Conservation (phyloP, 345 rosid species). For the Heritiera fomes region DNA sequence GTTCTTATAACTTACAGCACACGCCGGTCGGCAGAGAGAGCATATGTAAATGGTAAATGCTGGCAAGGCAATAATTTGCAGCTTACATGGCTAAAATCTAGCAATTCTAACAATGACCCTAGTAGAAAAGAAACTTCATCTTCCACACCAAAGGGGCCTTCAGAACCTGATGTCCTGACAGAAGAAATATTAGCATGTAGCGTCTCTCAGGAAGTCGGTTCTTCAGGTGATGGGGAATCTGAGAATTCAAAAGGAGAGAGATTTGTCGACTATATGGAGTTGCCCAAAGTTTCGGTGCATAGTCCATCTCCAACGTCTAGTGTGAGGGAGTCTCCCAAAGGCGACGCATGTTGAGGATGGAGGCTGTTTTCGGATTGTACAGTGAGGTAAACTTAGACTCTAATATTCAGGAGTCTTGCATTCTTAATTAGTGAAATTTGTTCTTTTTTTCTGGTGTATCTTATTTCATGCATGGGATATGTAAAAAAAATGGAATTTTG, state of each 20-base stretch:
- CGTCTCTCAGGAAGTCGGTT: conserved; percentile 35
- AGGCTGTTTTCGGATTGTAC: conserved; percentile 43
- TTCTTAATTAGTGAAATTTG: conserved; percentile 30
- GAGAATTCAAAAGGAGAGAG: conserved; percentile 43
- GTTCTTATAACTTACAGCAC: conserved; percentile 57
- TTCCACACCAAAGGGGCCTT: conserved; percentile 26
- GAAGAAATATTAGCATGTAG: conserved; percentile 28
- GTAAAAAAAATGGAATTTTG: conserved; percentile 29
- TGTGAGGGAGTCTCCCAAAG: conserved; percentile 29
- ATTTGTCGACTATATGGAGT: conserved; percentile 23
- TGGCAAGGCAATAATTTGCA: conserved; percentile 79
- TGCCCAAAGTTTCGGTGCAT: conserved; percentile 39
- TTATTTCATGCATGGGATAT: conserved; percentile 29
- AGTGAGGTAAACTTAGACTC: conserved; percentile 55
- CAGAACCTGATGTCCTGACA: conserved; percentile 34
- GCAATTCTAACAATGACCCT: conserved; percentile 30
- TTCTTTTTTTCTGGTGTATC: conserved; percentile 20
- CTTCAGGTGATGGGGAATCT: conserved; percentile 39
- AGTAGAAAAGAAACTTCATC: conserved; percentile 36
- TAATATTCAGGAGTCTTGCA: conserved; percentile 26
- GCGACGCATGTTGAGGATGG: conserved; percentile 28
- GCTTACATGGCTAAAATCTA: conserved; percentile 62
- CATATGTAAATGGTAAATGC: conserved; percentile 72
- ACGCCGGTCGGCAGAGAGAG: conserved; percentile 76
- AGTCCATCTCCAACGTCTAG: conserved; percentile 28